phyloP scores from a whole-genome alignment of 352 stramenopile genomes.

The Blastocystis sp. region DNA sequence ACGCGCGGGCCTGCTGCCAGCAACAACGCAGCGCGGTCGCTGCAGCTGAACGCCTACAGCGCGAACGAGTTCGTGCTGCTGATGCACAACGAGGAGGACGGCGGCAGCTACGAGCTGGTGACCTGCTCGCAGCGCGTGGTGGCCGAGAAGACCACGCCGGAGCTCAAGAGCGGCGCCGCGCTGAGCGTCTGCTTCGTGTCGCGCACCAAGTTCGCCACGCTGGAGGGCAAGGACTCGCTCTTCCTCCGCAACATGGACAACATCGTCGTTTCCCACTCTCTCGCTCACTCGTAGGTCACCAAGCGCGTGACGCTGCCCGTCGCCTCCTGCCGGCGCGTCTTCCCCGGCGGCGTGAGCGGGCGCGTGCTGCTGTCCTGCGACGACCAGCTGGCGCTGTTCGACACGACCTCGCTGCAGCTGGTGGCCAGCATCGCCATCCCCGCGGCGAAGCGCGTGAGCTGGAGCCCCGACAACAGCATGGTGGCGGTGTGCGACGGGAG shows the following conservation, averaged over 20 bases:
- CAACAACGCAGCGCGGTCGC: slow-evolving; percentile 85
- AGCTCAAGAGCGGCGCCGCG: slow-evolving; percentile 88
- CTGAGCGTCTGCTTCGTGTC: slow-evolving; percentile 92
- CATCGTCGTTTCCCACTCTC: not conserved
- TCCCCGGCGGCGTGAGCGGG: slow-evolving; percentile 92
- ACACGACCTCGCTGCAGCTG: slow-evolving; percentile 91
- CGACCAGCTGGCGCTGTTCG: slow-evolving; percentile 95
- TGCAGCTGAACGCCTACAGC: slow-evolving; percentile 94
- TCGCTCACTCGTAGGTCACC: slow-evolving; percentile 80
- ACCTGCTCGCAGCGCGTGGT: slow-evolving; percentile 82
- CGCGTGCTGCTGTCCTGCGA: slow-evolving; percentile 91
- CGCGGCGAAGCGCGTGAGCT: slow-evolving; percentile 95
- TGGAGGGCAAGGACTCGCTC: slow-evolving; percentile 86
- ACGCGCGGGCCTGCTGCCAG: slow-evolving; percentile 74
- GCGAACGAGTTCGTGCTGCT: slow-evolving; percentile 88
- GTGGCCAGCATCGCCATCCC: slow-evolving; percentile 90
- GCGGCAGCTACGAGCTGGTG: slow-evolving; percentile 93
- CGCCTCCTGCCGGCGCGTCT: slow-evolving; percentile 75
- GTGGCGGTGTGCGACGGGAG: slow-evolving; percentile 95
- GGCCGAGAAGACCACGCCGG: slow-evolving; percentile 79
- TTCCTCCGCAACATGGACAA: slow-evolving; percentile 72
- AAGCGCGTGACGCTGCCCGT: slow-evolving; percentile 89
- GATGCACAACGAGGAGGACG: slow-evolving; percentile 89
- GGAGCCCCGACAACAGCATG: slow-evolving; percentile 91
- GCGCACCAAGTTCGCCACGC: slow-evolving; percentile 92